Percentiles rank a stretch among this genome's conserved stretches.
Evolutionary conservation across 805 yeast species (phyloP).

Genomic region (Millerozyma acaciae): DNA sequence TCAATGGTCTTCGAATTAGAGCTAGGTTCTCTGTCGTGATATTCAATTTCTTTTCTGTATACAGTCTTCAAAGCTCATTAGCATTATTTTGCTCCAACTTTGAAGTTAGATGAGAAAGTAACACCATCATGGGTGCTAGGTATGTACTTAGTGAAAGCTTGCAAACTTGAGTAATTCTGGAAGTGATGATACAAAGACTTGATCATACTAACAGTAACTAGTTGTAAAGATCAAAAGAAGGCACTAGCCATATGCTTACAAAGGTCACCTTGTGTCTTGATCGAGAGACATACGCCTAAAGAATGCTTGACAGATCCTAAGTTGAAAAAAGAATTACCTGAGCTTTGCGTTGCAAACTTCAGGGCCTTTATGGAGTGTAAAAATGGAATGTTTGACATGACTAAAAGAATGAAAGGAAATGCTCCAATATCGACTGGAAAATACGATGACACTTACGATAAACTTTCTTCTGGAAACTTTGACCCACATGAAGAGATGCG

Average conservation of each 20-base stretch:
- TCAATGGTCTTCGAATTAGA: too few species aligned
- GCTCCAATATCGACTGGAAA: constrained; percentile 92
- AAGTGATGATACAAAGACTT: neutral
- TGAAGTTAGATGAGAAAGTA: neutral
- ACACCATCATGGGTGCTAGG: constrained; percentile 50
- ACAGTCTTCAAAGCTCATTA: too few species aligned
- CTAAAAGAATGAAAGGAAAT: constrained; percentile 88
- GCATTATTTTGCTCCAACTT: neutral
- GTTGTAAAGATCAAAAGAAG: constrained; percentile 90
- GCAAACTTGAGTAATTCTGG: neutral
- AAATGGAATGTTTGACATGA: constrained; percentile 85
- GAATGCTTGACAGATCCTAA: constrained; percentile 82
- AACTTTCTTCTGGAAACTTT: constrained; percentile 75
- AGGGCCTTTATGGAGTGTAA: constrained; percentile 86
- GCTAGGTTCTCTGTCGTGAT: too few species aligned
- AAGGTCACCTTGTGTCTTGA: constrained; percentile 92
- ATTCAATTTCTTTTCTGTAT: too few species aligned
- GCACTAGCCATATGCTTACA: constrained; percentile 96
- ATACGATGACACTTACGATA: constrained; percentile 82
- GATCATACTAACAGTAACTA: constrained; percentile 23
- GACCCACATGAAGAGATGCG: constrained; percentile 77
- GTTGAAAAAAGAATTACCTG: constrained; percentile 74
- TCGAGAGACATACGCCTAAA: constrained; percentile 85
- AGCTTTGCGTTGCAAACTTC: constrained; percentile 80
- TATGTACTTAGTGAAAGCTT: too few species aligned